These are phyloP conservation scores for Diplodia seriata DNA, from an alignment of 2,329 filamentous ascomycete species.

Conservation along the genomic window DNA sequence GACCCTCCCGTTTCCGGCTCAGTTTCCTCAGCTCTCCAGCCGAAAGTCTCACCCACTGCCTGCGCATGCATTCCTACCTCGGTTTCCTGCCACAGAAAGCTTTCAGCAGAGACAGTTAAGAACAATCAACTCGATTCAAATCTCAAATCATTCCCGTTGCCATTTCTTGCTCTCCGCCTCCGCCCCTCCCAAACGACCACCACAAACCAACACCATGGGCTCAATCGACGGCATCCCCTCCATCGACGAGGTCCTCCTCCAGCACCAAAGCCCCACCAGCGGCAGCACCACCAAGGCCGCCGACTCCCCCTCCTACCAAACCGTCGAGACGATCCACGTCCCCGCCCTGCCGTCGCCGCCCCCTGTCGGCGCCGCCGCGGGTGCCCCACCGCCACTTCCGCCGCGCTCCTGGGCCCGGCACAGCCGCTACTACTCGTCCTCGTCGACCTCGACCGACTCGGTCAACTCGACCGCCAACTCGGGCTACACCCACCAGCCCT, in stretches of 20 bases:
- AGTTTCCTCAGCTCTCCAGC: background rate
- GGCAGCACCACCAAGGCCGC: background rate
- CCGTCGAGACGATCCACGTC: conserved; percentile 17
- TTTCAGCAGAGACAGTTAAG: background rate
- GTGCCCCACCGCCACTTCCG: background rate
- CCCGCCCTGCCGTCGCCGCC: conserved; percentile 7
- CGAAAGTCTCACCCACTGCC: background rate
- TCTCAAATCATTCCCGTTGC: background rate
- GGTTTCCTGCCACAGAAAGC: background rate
- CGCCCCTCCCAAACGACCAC: background rate
- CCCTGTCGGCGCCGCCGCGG: background rate
- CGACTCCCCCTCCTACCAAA: conserved; percentile 8
- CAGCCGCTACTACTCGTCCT: conserved; percentile 11
- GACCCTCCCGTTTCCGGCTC: background rate
- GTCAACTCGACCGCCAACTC: background rate
- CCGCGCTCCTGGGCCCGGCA: conserved; percentile 6
- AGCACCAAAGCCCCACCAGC: background rate
- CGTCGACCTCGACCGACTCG: background rate
- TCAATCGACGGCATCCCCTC: conserved; percentile 28
- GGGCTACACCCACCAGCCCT: background rate
- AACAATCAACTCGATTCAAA: background rate
- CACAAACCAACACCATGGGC: background rate
- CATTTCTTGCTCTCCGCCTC: background rate
- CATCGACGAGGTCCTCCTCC: conserved; percentile 24
- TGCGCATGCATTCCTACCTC: background rate